Evolutionary conservation across 164 flowering plant species (phyloP).

Genomic region (Warburgia ugandensis): DNA sequence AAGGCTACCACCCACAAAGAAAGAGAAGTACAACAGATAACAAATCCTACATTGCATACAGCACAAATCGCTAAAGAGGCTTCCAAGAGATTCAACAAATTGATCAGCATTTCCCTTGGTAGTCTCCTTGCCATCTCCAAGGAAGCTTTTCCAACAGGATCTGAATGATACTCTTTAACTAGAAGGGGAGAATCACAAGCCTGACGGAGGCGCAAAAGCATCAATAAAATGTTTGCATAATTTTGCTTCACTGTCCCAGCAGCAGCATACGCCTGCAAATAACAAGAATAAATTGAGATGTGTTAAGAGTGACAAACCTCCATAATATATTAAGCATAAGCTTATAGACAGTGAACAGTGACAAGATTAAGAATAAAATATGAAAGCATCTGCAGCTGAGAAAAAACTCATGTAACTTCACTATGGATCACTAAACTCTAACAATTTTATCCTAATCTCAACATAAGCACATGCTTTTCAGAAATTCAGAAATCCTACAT

Average conservation of each 20-base stretch:
- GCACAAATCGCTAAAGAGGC: slow-evolving; percentile 77
- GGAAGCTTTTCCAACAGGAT: slow-evolving; percentile 52
- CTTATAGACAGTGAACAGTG: neutral
- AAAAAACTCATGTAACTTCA: no score
- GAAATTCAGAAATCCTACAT: no score
- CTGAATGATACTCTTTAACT: slow-evolving; percentile 57
- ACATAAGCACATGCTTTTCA: no score
- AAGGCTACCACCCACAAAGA: neutral
- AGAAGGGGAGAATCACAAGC: slow-evolving; percentile 98
- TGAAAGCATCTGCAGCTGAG: no score
- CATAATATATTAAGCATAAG: neutral
- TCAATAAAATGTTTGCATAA: slow-evolving; percentile 87
- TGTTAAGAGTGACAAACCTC: neutral
- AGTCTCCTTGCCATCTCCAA: slow-evolving; percentile 67
- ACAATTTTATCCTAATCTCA: no score
- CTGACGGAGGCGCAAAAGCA: slow-evolving; percentile 97
- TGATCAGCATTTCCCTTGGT: slow-evolving; percentile 43
- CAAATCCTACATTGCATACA: slow-evolving; percentile 73
- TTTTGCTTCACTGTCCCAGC: slow-evolving; percentile 98
- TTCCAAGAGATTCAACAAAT: slow-evolving; percentile 56
- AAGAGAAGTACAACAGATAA: neutral
- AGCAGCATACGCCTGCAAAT: slow-evolving; percentile 76
- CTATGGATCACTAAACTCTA: no score
- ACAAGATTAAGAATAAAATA: neutral
- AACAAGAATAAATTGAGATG: neutral